A percentile compares a stretch with the other conserved stretches of the same genome.
Evolutionary conservation across 371 early-diverging fungal genomes (phyloP).

Genomic region (Saksenaea oblongispora): DNA sequence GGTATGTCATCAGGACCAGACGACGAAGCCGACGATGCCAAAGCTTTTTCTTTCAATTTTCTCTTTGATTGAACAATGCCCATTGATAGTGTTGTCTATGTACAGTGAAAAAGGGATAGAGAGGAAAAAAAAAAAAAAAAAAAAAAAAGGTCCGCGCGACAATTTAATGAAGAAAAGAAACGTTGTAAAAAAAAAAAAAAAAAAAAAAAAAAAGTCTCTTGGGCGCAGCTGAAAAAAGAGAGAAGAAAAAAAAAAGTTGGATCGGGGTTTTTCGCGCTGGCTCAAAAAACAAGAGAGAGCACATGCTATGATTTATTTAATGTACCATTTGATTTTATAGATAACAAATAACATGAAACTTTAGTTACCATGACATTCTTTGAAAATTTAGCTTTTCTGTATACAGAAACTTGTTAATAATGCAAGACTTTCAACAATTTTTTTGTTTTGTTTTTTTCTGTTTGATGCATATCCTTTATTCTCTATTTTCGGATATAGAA

Average conservation of each 20-base stretch:
- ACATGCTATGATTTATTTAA: background rate
- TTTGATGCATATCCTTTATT: no score
- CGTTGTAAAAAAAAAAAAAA: background rate
- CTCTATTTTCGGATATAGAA: background rate
- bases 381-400: no score
- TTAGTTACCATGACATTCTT: no score
- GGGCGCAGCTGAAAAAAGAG: background rate
- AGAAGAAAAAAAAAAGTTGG: background rate
- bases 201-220: background rate
- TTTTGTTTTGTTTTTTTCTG: no score
- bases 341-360: no score
- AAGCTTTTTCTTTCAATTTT: background rate
- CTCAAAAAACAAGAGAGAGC: background rate
- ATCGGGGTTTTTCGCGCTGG: background rate
- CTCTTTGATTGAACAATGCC: constrained; percentile 1
- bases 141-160: background rate
- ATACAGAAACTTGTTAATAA: no score
- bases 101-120: background rate
- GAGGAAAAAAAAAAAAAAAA: background rate
- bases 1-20: background rate
- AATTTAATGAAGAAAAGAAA: background rate
- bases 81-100: background rate
- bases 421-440: background rate
- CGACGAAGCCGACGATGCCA: background rate
- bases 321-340: no score